phyloP scores from a whole-genome alignment of 306 rosid genomes.

The Rosa multiflora region DNA sequence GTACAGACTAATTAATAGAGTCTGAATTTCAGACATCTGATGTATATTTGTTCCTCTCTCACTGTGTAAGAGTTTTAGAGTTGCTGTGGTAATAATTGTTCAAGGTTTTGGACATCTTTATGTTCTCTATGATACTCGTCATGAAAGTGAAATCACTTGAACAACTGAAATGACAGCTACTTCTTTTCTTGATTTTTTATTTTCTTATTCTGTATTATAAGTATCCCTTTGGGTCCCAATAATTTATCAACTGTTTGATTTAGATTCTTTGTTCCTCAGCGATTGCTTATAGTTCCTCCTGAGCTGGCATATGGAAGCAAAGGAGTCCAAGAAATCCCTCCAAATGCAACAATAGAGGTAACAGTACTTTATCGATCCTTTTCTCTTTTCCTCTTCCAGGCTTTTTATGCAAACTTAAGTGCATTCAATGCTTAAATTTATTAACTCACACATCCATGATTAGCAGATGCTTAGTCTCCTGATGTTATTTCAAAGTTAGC shows the following conservation, averaged over 20 bases:
- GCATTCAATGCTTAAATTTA: background rate
- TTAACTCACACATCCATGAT: background rate
- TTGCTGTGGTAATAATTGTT: background rate
- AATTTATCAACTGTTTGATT: conserved; percentile 13
- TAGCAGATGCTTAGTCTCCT: background rate
- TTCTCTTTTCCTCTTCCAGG: background rate
- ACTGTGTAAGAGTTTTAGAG: background rate
- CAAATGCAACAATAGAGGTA: conserved; percentile 95
- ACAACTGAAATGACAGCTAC: conserved; percentile 1
- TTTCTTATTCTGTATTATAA: conserved; percentile 1
- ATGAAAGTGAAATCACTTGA: conserved; percentile 16
- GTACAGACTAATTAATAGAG: background rate
- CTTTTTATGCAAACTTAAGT: background rate
- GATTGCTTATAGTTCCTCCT: conserved; percentile 84
- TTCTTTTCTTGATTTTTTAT: background rate
- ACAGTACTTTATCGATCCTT: background rate
- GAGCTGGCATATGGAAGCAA: conserved; percentile 87
- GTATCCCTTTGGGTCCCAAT: conserved; percentile 20
- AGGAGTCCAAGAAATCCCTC: conserved; percentile 95
- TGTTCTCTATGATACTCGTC: background rate
- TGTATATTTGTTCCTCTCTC: background rate
- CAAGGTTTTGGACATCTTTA: background rate
- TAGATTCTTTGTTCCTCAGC: conserved; percentile 43
- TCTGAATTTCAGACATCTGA: background rate
- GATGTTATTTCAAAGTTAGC: background rate